Evolutionary conservation across 2,329 filamentous ascomycete species (phyloP), one percentile per base, ranked within the genome.

Genomic region (Aspergillus cejpii): DNA sequence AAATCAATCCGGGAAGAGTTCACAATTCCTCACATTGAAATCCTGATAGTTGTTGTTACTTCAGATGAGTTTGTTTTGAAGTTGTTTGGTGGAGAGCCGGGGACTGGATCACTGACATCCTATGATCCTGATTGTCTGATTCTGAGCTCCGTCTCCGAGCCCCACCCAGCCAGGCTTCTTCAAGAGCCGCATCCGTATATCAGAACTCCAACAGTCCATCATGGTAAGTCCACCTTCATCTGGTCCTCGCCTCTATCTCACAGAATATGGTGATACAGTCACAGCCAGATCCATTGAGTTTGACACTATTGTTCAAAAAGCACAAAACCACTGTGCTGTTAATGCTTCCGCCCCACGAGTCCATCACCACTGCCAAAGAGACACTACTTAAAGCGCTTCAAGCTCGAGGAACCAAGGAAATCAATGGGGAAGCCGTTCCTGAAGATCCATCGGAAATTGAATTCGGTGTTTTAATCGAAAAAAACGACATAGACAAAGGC

Each of bases 261-360:
- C 37, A 37, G 44, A 28, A 24, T 23, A 34, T 39, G 28, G 5
- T 19, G 11, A 20, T 6, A 44, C 26, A 60, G 50, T 47, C 50
- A 17, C 58, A 59, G 19, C 39, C 55, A 21, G 57, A 62, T 38
- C 74, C 79, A 36, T 68, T 74, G n/a, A 71, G 76, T 53, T 73
- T 79, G 56, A 86, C 84, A 7, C 69, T 90, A 44, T 77, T 82
- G 48, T 81, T 90, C 69, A 88, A 87, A 65, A 77, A 85, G 62
- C 81, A 84, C 59, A 79, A 80, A 46, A 78, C 81, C 56, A 89
- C 84, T 3, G 73, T 88, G 52, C 79, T 85, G 56, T 72, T 89
- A 46, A 81, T 85, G 50, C 74, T 84, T 37, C 75, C 80, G 29
- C 69, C 80, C 4, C 68, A 75, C 11, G 74, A 75, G 29, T 65